Base-by-base conservation (phyloP, 352 stramenopile species). In the Pseudoperonospora humuli region DNA sequence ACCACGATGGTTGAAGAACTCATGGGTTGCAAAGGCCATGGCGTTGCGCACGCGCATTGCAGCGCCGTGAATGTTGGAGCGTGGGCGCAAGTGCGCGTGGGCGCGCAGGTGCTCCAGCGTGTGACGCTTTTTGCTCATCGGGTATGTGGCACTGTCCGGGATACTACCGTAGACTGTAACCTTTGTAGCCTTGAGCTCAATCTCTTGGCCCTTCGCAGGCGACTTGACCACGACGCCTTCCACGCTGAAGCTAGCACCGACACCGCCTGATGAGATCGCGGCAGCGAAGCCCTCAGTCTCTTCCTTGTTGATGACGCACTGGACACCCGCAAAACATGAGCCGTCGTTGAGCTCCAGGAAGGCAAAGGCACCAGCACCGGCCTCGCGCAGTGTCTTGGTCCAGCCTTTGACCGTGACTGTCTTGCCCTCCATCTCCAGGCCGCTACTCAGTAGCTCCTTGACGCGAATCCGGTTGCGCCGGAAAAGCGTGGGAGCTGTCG, bases 271-370 rank as follows among this genome's bases (percentile, higher is more conserved):
- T 33, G 68, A 62, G 14, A 95, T 50, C 14, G 83, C 70, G 7
- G 62, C 67, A n/a, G 67, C 71, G 50, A 95, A 96, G 24, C 80
- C 84, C 46, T 82, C 70, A 0, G 74, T 93, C 38, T 80, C 77
- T 17, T 75, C 69, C 28, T 70, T 67, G 40, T 76, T 80, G 61
- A 91, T 81, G 21, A 95, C 75, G 41, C 93, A 79, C 75, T 97
- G 92, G 39, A 97, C 54, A 5, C 74, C 79, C 26, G 65, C 59
- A 39, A 92, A 82, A 59, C 68, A 87, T 38, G 88, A 97, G 40
- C 95, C 95, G 56, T 98, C 95, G 66, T 95, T 97, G 34, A 98
- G 57, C 65, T 97, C 90, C 24, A 98, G 61, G 61, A 98, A 98
- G 32, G 91, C 70, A 33, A 98, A 82, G 28, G 87, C 72, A 24